Evolutionary conservation across 2,329 filamentous ascomycete species (phyloP), one percentile per base, ranked within the genome.

Genomic region (Monosporascus sp.): DNA sequence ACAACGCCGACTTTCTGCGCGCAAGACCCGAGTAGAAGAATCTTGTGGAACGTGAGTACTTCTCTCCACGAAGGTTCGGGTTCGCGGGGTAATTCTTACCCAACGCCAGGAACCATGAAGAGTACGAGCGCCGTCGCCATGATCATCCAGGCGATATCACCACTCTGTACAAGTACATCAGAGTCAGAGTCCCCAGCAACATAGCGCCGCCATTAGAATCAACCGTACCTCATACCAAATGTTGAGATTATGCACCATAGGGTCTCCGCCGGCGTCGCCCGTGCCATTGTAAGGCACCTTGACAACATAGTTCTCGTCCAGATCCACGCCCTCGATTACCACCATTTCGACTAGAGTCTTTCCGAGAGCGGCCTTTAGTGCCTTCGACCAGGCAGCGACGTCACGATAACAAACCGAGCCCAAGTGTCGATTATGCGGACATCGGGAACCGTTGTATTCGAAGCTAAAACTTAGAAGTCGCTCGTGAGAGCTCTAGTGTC

Each of bases 11-110:
- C 74, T 96, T 96, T 67, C 91, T 81, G 56, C 91, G 86, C 20
- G 91, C 91, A 20, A 96, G 84, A 56, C 91, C 91, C 14, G 90
- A 95, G 74, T 96, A 96, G 79, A 96, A 96, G 80, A 96, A 95
- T 55, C 78, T 78, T 57, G 46, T 51, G 52, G 24, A 24, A 38
- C 6, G n/a, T 52, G 19, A 55, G 57, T 51, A 11, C 8, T 20
- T 53, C 41, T 22, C n/a, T 27, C 40, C 22, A 17, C 14, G n/a
- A 19, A 14, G 5, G 14, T 27, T 7, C 26, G 19, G 24, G 16
- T 38, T 26, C 19, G 26, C 37, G n/a, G 40, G 19, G 44, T 50
- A 52, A 45, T 55, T 72, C 78, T 68, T 71, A 81, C 65, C 89
- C 91, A 63, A 96, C 90, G 61, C 91, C 91, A 2, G 91, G 91